Evolutionary conservation across 495 filamentous ascomycete species (phyloP), one percentile per base, ranked within the genome.

Genomic region (Penicillium daleae): DNA sequence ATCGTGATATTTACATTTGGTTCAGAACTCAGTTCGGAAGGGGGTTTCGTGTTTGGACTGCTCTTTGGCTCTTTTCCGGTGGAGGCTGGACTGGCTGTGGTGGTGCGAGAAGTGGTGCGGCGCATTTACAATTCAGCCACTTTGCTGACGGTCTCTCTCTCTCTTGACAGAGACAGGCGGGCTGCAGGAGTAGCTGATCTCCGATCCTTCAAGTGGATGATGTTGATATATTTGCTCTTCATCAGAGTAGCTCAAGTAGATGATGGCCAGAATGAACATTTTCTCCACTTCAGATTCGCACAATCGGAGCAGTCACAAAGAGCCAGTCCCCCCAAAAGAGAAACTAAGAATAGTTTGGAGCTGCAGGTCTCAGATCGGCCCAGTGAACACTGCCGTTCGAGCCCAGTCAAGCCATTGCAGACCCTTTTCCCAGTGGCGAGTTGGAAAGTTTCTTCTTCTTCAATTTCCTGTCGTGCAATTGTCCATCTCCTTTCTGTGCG

Each of bases 321-420:
- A 44, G 12, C 19, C 8, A 17, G 19, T 46, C 26, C n/a, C 40
- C 26, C n/a, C 35, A 37, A 10, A n/a, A 13, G 24, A 56, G 32
- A 19, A 48, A 32, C 62, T 66, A 71, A 66, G 61, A 68, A 62
- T 68, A 66, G 65, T 21, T 22, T 46, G 44, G 48, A 27, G 44
- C 61, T 66, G 67, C 67, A 66, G 62, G 67, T 70, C 58, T 70
- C 67, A 70, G 42, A 31, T 56, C 32, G 46, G 46, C 24, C 46
- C 46, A 29, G 46, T 15, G 22, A 27, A 10, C 44, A 48, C 21
- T 48, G 42, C 24, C 10, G 21, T 29, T 50, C n/a, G n/a, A n/a
- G 21, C 46, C 27, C 42, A 46, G 19, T 46, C 42, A 3, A 50
- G 22, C 51, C 39, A 50, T 6, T 40, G 22, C 42, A 55, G 7